Conservation (phyloP, 148 eudicot species). For the Mesembryanthemum crystallinum region DNA sequence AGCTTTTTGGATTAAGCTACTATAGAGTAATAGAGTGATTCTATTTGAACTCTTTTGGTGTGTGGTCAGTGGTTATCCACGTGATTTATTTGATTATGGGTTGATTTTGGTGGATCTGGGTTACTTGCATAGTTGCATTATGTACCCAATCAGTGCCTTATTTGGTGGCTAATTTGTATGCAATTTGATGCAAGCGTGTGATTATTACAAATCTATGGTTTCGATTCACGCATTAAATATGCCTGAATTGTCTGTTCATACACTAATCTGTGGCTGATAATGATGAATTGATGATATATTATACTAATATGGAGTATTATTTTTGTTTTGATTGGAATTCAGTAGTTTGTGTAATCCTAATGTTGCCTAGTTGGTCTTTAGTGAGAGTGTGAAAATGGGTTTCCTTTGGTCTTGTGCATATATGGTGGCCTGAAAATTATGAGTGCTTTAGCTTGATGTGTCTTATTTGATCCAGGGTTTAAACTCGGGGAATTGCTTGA, state of each 20-base stretch:
- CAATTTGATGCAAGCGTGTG: too few relatives aligned
- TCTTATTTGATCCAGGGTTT: conserved; percentile 32
- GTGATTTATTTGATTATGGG: conserved; percentile 10
- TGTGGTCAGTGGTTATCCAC: not conserved
- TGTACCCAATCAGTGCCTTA: not conserved
- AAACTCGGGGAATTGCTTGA: conserved; percentile 12
- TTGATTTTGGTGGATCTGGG: not conserved
- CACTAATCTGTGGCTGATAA: not conserved
- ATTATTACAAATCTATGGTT: not conserved
- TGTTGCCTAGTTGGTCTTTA: not conserved
- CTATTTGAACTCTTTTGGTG: not conserved
- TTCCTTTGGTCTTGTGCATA: not conserved
- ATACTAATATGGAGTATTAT: not conserved
- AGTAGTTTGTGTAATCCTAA: not conserved
- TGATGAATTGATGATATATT: not conserved
- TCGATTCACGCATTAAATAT: not conserved
- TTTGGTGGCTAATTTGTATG: not conserved
- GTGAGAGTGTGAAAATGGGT: not conserved
- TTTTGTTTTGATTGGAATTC: not conserved
- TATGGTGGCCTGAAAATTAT: not conserved
- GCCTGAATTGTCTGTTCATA: not conserved
- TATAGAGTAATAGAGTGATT: not conserved
- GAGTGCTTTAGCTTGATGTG: not conserved
- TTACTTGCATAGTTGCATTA: not conserved
- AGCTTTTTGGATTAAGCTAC: not conserved